A percentile compares a stretch with the other conserved stretches of the same genome.
Evolutionary conservation across 495 filamentous ascomycete species (phyloP).

Genomic region (Choiromyces venosus): DNA sequence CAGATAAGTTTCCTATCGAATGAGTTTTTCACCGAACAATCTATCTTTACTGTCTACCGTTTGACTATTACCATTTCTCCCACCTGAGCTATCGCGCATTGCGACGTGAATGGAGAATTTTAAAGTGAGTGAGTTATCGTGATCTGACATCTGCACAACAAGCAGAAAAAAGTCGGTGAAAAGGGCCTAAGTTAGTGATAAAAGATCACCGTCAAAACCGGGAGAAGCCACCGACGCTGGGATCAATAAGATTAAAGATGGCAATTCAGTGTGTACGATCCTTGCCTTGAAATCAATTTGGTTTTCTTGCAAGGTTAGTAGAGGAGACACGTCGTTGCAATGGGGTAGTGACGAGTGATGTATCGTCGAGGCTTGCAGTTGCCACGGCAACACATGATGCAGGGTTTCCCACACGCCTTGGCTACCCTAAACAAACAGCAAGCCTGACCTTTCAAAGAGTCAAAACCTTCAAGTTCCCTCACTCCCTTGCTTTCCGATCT

Average conservation of each 20-base stretch:
- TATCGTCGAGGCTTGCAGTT: slow-evolving; percentile 17
- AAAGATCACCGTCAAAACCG: neutral
- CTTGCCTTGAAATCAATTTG: neutral
- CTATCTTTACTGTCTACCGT: too few relatives aligned
- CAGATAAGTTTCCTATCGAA: too few relatives aligned
- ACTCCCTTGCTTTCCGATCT: neutral
- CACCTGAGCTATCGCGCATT: too few relatives aligned
- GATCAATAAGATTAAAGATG: neutral
- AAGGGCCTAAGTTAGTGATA: neutral
- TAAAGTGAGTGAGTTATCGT: neutral
- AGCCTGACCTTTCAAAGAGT: slow-evolving; percentile 11
- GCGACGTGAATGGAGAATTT: too few relatives aligned
- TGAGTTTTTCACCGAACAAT: too few relatives aligned
- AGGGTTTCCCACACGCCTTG: slow-evolving; percentile 30
- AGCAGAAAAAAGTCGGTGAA: too few relatives aligned
- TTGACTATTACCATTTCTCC: too few relatives aligned
- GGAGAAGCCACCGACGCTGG: neutral
- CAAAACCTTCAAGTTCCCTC: slow-evolving; percentile 30
- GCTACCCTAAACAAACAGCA: slow-evolving; percentile 35
- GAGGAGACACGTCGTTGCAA: slow-evolving; percentile 15
- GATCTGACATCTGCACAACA: neutral
- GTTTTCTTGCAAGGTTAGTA: neutral
- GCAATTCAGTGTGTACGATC: neutral
- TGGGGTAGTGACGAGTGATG: slow-evolving; percentile 14
- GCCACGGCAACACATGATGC: slow-evolving; percentile 30